These are phyloP conservation scores for Mortierella sp. DNA, from an alignment of 371 early-diverging fungal species.

Conservation along the genomic window DNA sequence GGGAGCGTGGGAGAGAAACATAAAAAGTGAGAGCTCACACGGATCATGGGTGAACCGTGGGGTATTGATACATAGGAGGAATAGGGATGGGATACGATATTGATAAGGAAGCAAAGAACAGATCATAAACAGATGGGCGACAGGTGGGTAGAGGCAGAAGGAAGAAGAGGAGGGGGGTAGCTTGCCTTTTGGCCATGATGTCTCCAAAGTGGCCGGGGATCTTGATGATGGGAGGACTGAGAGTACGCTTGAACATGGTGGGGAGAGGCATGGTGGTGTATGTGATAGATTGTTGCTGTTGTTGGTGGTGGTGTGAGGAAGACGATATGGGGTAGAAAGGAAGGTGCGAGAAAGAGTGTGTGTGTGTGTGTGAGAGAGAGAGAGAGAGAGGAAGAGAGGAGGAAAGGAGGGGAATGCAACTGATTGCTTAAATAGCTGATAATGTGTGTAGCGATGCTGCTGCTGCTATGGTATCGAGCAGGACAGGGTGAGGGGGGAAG, in stretches of 20 bases:
- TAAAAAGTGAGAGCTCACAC: too few relatives aligned
- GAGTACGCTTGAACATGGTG: slow-evolving; percentile 36
- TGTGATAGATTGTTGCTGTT: not conserved
- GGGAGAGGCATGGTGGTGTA: slow-evolving; percentile 37
- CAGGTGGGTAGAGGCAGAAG: not conserved
- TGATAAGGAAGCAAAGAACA: not conserved
- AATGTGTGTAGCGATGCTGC: not conserved
- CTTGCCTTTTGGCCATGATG: slow-evolving; percentile 65
- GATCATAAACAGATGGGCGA: not conserved
- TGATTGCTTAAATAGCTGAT: not conserved
- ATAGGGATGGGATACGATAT: not conserved
- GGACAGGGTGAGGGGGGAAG: not conserved
- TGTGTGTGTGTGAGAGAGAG: too few relatives aligned
- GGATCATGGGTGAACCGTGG: not conserved
- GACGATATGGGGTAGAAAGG: not conserved
- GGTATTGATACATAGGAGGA: not conserved
- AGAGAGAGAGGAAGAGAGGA: not conserved
- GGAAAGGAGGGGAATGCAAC: not conserved
- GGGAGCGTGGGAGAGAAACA: too few relatives aligned
- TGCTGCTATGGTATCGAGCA: too few relatives aligned
- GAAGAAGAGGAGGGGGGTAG: not conserved
- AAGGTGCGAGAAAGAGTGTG: not conserved
- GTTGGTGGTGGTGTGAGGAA: not conserved
- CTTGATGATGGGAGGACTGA: slow-evolving; percentile 47
- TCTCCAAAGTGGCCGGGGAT: slow-evolving; percentile 68